These are phyloP conservation scores for Debaryomyces subglobosus DNA, from an alignment of 1,139 yeast genomes.

Conservation along the genomic window DNA sequence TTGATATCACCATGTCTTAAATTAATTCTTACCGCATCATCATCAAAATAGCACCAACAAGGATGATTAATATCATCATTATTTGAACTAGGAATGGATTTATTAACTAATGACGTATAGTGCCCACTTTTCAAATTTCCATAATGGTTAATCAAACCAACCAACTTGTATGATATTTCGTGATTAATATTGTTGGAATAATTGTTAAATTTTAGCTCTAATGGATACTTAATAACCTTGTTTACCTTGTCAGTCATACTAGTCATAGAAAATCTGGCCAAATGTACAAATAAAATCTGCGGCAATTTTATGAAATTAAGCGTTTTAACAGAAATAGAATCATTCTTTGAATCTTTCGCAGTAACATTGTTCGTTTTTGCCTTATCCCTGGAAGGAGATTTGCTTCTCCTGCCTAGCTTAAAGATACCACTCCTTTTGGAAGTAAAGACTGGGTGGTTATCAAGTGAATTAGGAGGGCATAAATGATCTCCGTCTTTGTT, in stretches of 20 bases:
- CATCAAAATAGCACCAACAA: constrained; percentile 75
- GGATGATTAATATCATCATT: constrained; percentile 31
- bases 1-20: constrained; percentile 49
- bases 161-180: constrained; percentile 51
- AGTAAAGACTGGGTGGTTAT: constrained; percentile 43
- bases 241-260: constrained; percentile 59
- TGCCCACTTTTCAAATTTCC: constrained; percentile 77
- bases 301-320: constrained; percentile 68
- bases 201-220: constrained; percentile 49
- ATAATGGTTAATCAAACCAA: constrained; percentile 68
- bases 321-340: constrained; percentile 50
- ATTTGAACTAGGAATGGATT: constrained; percentile 36
- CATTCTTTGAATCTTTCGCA: constrained; percentile 1
- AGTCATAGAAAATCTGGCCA: constrained; percentile 60
- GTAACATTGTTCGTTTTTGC: constrained; percentile 7
- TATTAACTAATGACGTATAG: constrained; percentile 68
- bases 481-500: constrained; percentile 20
- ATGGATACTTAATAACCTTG: constrained; percentile 57
- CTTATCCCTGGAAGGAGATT: constrained; percentile 35
- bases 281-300: constrained; percentile 62
- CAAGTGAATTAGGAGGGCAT: constrained; percentile 21
- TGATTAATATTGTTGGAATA: constrained; percentile 30
- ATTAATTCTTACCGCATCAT: constrained; percentile 57
- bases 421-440: constrained; percentile 38
- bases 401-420: constrained; percentile 36